phyloP scores from a whole-genome alignment of 2,329 filamentous ascomycete species.

The Aspergillus fumigatiaffinis region DNA sequence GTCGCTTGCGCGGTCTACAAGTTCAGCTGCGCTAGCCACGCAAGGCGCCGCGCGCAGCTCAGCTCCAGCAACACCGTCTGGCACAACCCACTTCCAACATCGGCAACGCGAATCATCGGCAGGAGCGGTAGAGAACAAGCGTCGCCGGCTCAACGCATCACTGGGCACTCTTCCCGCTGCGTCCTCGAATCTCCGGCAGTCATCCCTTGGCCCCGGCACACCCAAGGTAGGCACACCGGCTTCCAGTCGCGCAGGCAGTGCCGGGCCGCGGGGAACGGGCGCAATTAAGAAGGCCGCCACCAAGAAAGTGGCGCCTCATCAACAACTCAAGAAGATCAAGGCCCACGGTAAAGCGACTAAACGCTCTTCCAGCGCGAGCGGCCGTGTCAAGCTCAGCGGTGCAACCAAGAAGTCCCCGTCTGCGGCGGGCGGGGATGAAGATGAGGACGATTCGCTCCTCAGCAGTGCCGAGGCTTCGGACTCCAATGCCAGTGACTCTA shows the following conservation, averaged over 20 bases:
- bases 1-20: conserved; percentile 22
- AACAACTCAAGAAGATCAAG: conserved; percentile 44
- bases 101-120: conserved; percentile 53
- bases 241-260: conserved; percentile 55
- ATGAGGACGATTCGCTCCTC: conserved; percentile 53
- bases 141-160: conserved; percentile 53
- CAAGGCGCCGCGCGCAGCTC: conserved; percentile 38
- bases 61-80: conserved; percentile 43
- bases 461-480: conserved; percentile 49
- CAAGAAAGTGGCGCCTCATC: conserved; percentile 55
- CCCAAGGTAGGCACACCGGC: conserved; percentile 55
- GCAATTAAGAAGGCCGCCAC: conserved; percentile 44
- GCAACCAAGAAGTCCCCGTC: conserved; percentile 41
- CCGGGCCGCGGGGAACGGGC: conserved; percentile 47
- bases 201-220: conserved; percentile 60
- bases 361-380: conserved; percentile 40
- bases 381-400: conserved; percentile 29
- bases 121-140: conserved; percentile 54
- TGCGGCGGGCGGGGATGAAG: conserved; percentile 39
- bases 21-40: conserved; percentile 39
- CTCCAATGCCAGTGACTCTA: conserved; percentile 33
- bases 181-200: conserved; percentile 56
- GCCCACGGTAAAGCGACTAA: conserved; percentile 37
- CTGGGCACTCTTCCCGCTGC: conserved; percentile 52
- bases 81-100: conserved; percentile 41